These are phyloP conservation scores for Pseudogymnoascus sp. DNA, from an alignment of 2,329 filamentous ascomycete genomes.

Conservation along the genomic window DNA sequence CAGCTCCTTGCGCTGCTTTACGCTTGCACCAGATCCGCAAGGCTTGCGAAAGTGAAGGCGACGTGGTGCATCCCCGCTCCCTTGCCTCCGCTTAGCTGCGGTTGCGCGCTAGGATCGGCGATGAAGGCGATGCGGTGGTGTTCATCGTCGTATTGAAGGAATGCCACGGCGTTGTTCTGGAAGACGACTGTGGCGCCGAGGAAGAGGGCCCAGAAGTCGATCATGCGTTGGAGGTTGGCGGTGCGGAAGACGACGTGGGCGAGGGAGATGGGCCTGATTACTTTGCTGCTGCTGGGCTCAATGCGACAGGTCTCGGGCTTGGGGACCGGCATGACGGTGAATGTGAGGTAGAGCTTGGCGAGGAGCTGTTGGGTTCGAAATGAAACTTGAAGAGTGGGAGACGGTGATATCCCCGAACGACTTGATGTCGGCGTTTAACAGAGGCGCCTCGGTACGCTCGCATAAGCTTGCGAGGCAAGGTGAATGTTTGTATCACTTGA, in stretches of 20 bases:
- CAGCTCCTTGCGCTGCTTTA: constrained; percentile 32
- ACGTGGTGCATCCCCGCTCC: constrained; percentile 35
- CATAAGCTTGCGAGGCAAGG: neutral
- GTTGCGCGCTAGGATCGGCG: constrained; percentile 21
- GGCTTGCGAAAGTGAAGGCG: constrained; percentile 34
- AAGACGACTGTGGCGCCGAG: constrained; percentile 29
- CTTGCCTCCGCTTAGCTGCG: constrained; percentile 15
- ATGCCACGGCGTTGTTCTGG: constrained; percentile 27
- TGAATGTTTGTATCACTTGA: neutral
- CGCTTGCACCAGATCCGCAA: constrained; percentile 31
- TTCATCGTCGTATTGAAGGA: constrained; percentile 40
- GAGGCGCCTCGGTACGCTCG: neutral
- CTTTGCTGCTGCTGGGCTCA: constrained; percentile 11
- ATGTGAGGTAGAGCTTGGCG: neutral
- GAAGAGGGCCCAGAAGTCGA: constrained; percentile 33
- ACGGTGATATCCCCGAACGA: neutral
- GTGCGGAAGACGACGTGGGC: constrained; percentile 28
- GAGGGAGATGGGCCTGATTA: constrained; percentile 12
- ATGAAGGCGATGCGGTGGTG: constrained; percentile 42
- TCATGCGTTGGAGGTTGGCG: constrained; percentile 26
- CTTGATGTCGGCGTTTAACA: neutral
- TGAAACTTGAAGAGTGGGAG: neutral
- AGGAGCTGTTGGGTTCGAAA: neutral
- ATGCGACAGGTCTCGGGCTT: neutral
- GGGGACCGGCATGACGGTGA: constrained; percentile 16